A percentile compares a stretch with the other conserved stretches of the same genome.
These are phyloP conservation scores for Cercospora berteroae DNA, from an alignment of 2,329 filamentous ascomycete genomes.

Conservation along the genomic window DNA sequence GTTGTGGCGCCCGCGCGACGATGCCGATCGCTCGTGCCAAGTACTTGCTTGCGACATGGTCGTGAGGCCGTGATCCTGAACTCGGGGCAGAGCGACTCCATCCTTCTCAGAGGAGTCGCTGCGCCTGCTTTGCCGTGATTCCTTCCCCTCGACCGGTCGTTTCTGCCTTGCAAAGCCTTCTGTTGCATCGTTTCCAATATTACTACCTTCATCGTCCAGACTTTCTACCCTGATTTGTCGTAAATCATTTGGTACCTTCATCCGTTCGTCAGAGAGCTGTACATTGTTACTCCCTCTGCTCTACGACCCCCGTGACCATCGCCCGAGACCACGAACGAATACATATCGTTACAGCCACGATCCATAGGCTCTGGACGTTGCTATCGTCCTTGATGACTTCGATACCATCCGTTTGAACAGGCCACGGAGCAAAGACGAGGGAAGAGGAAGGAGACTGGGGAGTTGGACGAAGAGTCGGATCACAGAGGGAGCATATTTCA, in stretches of 20 bases:
- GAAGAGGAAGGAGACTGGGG: background rate
- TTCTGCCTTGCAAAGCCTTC: background rate
- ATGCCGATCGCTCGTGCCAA: conserved; percentile 5
- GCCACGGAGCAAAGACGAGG: background rate
- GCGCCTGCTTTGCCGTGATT: background rate
- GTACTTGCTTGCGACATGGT: background rate
- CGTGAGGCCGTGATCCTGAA: background rate
- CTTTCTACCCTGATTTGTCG: background rate
- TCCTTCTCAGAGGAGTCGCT: background rate
- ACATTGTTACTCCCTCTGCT: background rate
- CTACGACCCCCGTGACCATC: background rate
- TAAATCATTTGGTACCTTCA: background rate
- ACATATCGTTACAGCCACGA: background rate
- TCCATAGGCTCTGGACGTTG: no score
- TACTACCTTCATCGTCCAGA: background rate
- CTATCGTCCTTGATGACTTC: background rate
- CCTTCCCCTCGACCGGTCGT: background rate
- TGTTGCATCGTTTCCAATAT: background rate
- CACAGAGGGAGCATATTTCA: background rate
- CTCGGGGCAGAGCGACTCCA: background rate
- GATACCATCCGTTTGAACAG: background rate
- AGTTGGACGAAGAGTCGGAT: background rate
- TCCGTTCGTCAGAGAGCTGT: background rate
- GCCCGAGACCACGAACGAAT: background rate
- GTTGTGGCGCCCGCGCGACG: background rate